Conservation (phyloP, 2,329 filamentous ascomycete genomes). For the Akanthomyces uredinophilus region DNA sequence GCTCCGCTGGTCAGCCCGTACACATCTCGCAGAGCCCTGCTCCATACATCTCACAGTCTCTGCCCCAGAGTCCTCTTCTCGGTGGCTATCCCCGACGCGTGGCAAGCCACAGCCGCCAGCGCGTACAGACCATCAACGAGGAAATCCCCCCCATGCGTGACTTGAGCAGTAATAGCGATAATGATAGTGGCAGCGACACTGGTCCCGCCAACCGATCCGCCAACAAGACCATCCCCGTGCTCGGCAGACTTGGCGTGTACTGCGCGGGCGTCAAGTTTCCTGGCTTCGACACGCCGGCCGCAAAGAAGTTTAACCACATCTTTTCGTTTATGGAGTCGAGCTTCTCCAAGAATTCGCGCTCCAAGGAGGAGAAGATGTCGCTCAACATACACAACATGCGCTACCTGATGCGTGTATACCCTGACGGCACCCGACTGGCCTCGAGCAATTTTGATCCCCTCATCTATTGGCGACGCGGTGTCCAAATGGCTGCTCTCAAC, state of each 20-base stretch:
- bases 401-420: slow-evolving; percentile 91
- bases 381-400: slow-evolving; percentile 88
- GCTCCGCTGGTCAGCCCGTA: slow-evolving; percentile 54
- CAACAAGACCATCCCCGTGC: slow-evolving; percentile 79
- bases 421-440: slow-evolving; percentile 71
- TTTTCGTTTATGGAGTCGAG: slow-evolving; percentile 90
- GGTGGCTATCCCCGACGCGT: slow-evolving; percentile 45
- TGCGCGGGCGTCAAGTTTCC: slow-evolving; percentile 73
- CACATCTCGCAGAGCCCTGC: slow-evolving; percentile 51
- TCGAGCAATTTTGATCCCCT: slow-evolving; percentile 95
- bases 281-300: slow-evolving; percentile 71
- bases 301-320: slow-evolving; percentile 87
- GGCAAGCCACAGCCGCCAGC: slow-evolving; percentile 40
- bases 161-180: slow-evolving; percentile 70
- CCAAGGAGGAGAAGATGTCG: slow-evolving; percentile 68
- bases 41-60: slow-evolving; percentile 44
- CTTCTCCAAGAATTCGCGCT: slow-evolving; percentile 75
- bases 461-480: slow-evolving; percentile 88
- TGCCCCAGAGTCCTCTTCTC: slow-evolving; percentile 51
- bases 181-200: slow-evolving; percentile 62
- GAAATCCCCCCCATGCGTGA: slow-evolving; percentile 49
- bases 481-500: slow-evolving; percentile 96
- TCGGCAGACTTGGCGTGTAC: slow-evolving; percentile 82
- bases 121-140: slow-evolving; percentile 53
- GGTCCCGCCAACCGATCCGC: slow-evolving; percentile 51